phyloP scores from a whole-genome alignment of 2,329 filamentous ascomycete genomes.

The Aureobasidium pullulans region DNA sequence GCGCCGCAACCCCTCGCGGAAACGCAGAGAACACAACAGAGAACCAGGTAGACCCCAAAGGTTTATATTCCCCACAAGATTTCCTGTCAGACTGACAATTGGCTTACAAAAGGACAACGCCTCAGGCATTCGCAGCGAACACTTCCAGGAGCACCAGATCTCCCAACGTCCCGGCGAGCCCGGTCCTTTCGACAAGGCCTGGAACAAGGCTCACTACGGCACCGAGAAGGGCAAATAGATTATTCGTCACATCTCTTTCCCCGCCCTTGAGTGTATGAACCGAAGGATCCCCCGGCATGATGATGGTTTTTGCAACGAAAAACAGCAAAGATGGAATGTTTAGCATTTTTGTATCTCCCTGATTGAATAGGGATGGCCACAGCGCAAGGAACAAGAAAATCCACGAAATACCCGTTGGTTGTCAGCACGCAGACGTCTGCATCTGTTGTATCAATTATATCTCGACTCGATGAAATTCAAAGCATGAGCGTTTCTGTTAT shows the following conservation, averaged over 20 bases:
- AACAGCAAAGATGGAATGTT: background rate
- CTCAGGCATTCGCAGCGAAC: constrained; percentile 23
- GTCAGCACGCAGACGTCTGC: too few species aligned
- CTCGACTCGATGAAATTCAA: too few species aligned
- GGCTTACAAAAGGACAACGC: background rate
- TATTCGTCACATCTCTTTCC: background rate
- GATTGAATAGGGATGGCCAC: too few species aligned
- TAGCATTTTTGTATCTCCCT: too few species aligned
- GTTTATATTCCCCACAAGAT: background rate
- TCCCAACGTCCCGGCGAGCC: constrained; percentile 22
- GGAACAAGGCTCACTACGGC: constrained; percentile 27
- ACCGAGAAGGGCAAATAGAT: constrained; percentile 29
- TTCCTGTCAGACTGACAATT: background rate
- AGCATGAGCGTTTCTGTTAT: too few species aligned
- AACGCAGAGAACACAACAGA: constrained; percentile 19
- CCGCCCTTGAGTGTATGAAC: background rate
- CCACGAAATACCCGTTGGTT: too few species aligned
- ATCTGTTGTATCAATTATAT: too few species aligned
- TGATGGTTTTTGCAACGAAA: background rate
- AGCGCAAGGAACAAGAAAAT: too few species aligned
- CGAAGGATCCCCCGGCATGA: background rate
- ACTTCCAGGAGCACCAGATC: constrained; percentile 26
- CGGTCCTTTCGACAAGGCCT: constrained; percentile 22
- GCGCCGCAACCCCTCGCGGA: constrained; percentile 28
- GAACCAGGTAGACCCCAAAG: constrained; percentile 22